Conservation (phyloP, 2,329 filamentous ascomycete species). For the Tolypocladium tropicale region DNA sequence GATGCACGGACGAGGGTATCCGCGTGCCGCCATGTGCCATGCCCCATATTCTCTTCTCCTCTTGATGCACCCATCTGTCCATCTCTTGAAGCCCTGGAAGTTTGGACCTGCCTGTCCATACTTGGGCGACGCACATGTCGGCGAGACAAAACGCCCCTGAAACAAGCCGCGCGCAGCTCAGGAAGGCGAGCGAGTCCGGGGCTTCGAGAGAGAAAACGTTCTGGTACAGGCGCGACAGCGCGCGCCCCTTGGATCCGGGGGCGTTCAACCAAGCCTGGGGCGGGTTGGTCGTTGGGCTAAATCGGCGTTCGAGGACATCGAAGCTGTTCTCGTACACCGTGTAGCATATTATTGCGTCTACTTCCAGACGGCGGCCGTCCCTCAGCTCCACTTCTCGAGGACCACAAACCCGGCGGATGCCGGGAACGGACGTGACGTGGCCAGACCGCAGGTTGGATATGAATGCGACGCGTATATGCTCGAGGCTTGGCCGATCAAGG, state of each 20-base stretch:
- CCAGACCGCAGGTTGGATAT: not conserved
- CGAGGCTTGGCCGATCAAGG: not conserved
- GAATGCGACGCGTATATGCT: not conserved
- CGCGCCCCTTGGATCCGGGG: not conserved
- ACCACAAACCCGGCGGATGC: not conserved
- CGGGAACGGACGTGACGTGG: not conserved
- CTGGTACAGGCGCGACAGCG: not conserved
- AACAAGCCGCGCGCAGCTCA: constrained; percentile 13
- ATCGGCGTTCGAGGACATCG: not conserved
- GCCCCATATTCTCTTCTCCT: constrained; percentile 9
- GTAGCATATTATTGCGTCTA: not conserved
- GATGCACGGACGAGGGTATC: constrained; percentile 11
- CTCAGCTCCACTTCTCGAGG: not conserved
- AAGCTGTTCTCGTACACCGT: not conserved
- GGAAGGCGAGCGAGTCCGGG: constrained; percentile 29
- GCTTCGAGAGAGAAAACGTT: not conserved
- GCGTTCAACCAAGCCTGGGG: not conserved
- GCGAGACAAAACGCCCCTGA: constrained; percentile 14
- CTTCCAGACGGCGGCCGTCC: not conserved
- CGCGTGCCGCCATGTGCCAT: constrained; percentile 11
- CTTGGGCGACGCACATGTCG: constrained; percentile 19
- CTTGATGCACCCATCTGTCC: constrained; percentile 7
- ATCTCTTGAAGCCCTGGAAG: constrained; percentile 13
- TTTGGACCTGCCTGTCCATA: constrained; percentile 10
- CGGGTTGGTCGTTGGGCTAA: not conserved